Percentiles rank a stretch among this genome's conserved stretches.
phyloP scores from a whole-genome alignment of 768 basidiomycete genomes.

The Psilocybe cubensis region DNA sequence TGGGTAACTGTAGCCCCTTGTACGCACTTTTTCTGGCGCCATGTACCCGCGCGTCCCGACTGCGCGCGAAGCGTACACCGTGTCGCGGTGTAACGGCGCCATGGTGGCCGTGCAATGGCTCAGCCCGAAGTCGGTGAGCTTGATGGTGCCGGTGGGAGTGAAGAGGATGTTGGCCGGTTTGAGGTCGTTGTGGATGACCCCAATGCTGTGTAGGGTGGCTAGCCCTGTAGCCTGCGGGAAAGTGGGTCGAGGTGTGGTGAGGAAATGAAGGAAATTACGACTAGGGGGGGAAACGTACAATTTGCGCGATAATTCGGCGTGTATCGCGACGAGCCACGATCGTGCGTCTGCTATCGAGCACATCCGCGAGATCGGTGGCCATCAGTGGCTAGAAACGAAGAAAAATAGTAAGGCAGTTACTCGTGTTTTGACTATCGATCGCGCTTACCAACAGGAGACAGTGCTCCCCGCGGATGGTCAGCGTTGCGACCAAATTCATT shows the following conservation, averaged over 20 bases:
- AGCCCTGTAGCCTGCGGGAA: slow-evolving; percentile 13
- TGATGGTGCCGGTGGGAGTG: slow-evolving; percentile 11
- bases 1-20: neutral
- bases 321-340: neutral
- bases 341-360: neutral
- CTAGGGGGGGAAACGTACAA: neutral
- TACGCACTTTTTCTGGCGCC: neutral
- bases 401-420: no score
- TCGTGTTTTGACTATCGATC: no score
- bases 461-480: no score
- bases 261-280: no score
- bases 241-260: neutral
- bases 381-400: slow-evolving; percentile 1
- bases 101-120: neutral
- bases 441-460: slow-evolving; percentile 6
- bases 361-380: neutral
- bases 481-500: neutral
- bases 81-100: neutral
- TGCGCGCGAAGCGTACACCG: neutral
- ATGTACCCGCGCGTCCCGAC: neutral
- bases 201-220: slow-evolving; percentile 16
- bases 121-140: slow-evolving; percentile 18
- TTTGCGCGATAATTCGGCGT: slow-evolving; percentile 1
- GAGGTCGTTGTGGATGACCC: slow-evolving; percentile 21
- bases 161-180: slow-evolving; percentile 23